These are phyloP conservation scores for Microbotryomycetes sp. DNA, from an alignment of 1,284 basidiomycete species.

Conservation along the genomic window DNA sequence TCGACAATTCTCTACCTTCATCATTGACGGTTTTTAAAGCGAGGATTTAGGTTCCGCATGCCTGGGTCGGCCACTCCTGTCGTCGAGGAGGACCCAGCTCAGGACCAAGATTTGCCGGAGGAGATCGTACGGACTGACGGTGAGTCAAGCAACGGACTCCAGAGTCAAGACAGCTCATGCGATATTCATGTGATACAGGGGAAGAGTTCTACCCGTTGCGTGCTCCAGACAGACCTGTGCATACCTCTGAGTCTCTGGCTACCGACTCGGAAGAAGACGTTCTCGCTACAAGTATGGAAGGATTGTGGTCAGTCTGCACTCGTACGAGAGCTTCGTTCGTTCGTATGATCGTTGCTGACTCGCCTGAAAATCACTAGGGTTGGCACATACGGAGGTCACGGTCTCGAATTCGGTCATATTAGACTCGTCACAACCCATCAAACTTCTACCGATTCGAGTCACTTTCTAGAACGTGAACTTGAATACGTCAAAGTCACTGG, in stretches of 20 bases:
- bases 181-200: neutral
- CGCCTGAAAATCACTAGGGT: too few relatives aligned
- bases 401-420: constrained; percentile 26
- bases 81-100: neutral
- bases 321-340: too few relatives aligned
- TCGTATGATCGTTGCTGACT: too few relatives aligned
- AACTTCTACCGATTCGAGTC: neutral
- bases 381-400: constrained; percentile 27
- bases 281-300: constrained; percentile 12
- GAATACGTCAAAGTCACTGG: constrained; percentile 27
- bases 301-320: constrained; percentile 19
- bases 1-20: too few relatives aligned
- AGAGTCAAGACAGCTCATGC: neutral
- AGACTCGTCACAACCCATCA: neutral
- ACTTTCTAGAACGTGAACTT: neutral
- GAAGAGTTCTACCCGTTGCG: constrained; percentile 25
- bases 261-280: constrained; percentile 6
- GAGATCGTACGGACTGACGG: neutral
- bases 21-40: too few relatives aligned
- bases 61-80: neutral
- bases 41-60: neutral
- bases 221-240: constrained; percentile 4
- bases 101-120: neutral
- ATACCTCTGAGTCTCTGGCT: neutral
- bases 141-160: neutral